These are phyloP conservation scores for Hymenoscyphus scutula DNA, from an alignment of 2,329 filamentous ascomycete genomes.

Conservation along the genomic window DNA sequence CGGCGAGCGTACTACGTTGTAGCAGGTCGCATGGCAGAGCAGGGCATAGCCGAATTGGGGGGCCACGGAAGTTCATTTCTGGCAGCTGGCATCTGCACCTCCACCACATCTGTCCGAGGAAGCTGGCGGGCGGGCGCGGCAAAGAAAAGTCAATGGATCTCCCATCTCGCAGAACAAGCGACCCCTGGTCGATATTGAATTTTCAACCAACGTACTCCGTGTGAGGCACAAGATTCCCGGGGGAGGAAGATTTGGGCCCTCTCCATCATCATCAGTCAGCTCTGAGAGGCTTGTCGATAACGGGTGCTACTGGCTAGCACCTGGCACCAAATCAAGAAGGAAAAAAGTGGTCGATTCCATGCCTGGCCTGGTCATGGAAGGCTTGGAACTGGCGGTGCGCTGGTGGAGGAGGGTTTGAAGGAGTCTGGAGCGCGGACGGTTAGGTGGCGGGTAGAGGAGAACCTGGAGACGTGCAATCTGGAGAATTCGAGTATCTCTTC, in stretches of 20 bases:
- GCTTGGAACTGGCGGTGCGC: too few relatives aligned
- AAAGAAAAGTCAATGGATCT: neutral
- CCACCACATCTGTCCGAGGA: constrained; percentile 5
- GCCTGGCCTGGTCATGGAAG: constrained; percentile 1
- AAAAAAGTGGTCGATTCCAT: neutral
- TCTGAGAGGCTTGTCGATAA: neutral
- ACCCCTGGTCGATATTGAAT: neutral
- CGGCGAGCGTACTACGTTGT: neutral
- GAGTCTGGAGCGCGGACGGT: neutral
- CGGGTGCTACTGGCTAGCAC: neutral
- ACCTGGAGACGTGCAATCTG: neutral
- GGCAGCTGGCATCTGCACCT: constrained; percentile 12
- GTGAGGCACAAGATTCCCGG: neutral
- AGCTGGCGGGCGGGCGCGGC: neutral
- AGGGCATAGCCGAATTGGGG: constrained; percentile 3
- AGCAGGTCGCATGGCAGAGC: constrained; percentile 9
- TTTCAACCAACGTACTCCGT: too few relatives aligned
- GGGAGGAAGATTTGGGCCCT: neutral
- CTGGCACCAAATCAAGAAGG: neutral
- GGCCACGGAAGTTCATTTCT: neutral
- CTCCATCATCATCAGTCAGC: neutral
- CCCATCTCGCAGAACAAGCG: neutral
- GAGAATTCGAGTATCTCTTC: neutral
- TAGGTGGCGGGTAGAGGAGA: neutral
- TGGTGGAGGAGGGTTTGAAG: neutral